Percentiles rank a stretch among this genome's conserved stretches.
Conservation (phyloP, 306 rosid species). For the Dalbergia cultrata region DNA sequence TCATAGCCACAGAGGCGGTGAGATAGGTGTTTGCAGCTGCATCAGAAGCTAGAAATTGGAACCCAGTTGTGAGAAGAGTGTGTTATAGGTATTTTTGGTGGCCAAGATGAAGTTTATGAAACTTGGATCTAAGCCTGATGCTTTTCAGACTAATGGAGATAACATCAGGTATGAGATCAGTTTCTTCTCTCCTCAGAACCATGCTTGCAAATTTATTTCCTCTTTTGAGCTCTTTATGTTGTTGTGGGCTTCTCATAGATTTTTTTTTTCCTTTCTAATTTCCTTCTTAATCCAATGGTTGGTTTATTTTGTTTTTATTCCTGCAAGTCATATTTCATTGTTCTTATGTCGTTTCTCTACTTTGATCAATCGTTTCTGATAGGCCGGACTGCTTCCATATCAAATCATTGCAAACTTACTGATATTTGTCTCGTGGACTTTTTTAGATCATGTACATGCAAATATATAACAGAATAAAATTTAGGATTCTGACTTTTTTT, state of each 20-base stretch:
- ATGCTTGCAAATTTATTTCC: slow-evolving; percentile 18
- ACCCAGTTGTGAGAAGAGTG: slow-evolving; percentile 19
- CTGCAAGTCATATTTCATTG: slow-evolving; percentile 22
- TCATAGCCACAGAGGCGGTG: slow-evolving; percentile 5
- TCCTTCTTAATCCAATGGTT: slow-evolving; percentile 6
- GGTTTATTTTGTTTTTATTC: slow-evolving; percentile 24
- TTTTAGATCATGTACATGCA: background rate
- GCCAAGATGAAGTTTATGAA: slow-evolving; percentile 91
- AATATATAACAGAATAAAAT: background rate
- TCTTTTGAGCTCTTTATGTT: slow-evolving; percentile 9
- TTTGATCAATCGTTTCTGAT: background rate
- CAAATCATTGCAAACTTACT: slow-evolving; percentile 16
- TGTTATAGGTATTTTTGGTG: slow-evolving; percentile 27
- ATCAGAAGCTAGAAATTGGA: slow-evolving; percentile 36
- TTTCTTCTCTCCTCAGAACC: slow-evolving; percentile 28
- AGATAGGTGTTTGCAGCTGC: slow-evolving; percentile 19
- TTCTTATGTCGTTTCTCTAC: slow-evolving; percentile 19
- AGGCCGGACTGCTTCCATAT: background rate
- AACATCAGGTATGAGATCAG: slow-evolving; percentile 64
- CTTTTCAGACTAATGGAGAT: slow-evolving; percentile 82
- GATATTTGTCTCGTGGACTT: slow-evolving; percentile 10
- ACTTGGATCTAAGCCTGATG: slow-evolving; percentile 92
- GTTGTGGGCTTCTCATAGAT: slow-evolving; percentile 22
- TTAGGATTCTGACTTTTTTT: slow-evolving; percentile 24
- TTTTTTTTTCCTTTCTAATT: background rate